Evolutionary conservation across 2,329 filamentous ascomycete genomes (phyloP).

Genomic region (Penicillium polonicum): DNA sequence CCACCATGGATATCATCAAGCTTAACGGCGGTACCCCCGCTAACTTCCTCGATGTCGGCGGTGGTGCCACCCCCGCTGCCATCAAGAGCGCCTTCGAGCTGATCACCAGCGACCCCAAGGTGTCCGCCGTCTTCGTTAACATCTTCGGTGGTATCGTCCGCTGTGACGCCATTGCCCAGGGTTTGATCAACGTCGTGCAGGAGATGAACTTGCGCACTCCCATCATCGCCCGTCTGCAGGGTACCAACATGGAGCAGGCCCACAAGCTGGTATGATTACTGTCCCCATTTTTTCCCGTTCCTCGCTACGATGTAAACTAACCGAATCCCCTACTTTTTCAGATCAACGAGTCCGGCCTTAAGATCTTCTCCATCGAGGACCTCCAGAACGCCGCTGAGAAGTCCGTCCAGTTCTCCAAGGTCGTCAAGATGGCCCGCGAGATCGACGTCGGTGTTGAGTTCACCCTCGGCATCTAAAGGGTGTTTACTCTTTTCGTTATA

Average conservation of each 20-base stretch:
- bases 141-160: constrained; percentile 99
- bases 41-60: constrained; percentile 98
- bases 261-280: constrained; percentile 63
- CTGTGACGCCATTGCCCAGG: constrained; percentile 95
- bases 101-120: constrained; percentile 97
- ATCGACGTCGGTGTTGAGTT: constrained; percentile 98
- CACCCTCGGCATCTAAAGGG: constrained; percentile 81
- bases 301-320: neutral
- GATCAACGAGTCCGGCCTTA: constrained; percentile 95
- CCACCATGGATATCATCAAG: constrained; percentile 99
- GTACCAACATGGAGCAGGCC: constrained; percentile 95
- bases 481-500: neutral
- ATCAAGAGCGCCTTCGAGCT: constrained; percentile 98
- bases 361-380: constrained; percentile 99
- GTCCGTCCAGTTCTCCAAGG: constrained; percentile 97
- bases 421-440: constrained; percentile 97
- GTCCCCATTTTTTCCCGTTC: constrained; percentile 32
- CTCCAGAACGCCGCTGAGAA: constrained; percentile 96
- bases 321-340: constrained; percentile 31
- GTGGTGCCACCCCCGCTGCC: constrained; percentile 92
- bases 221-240: constrained; percentile 95
- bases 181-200: constrained; percentile 91
- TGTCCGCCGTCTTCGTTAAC: constrained; percentile 99
- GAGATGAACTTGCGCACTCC: constrained; percentile 94
- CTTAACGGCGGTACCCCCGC: constrained; percentile 93